Conservation (phyloP, 106 monocot genomes). For the Allium sativum region DNA sequence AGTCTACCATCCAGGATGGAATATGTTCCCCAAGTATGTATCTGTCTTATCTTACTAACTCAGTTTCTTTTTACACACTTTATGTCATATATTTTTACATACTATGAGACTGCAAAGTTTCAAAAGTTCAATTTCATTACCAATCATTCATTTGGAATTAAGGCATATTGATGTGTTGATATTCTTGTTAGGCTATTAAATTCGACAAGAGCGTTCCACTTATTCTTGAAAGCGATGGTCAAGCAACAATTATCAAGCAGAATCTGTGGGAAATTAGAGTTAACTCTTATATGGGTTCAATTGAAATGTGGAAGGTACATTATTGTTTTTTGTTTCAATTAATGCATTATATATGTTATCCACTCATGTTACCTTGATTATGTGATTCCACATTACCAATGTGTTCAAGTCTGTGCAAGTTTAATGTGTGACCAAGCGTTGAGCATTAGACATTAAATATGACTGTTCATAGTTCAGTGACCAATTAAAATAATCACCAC, state of each 20-base stretch:
- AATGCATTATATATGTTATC: no score
- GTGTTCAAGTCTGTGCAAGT: no score
- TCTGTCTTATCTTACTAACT: not conserved
- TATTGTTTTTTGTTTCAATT: not conserved
- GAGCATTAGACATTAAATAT: no score
- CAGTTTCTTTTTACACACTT: not conserved
- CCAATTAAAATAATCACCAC: no score
- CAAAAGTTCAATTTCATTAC: no score
- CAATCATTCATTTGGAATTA: no score
- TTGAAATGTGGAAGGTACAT: conserved; percentile 77
- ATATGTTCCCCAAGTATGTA: conserved; percentile 39
- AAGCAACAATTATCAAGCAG: conserved; percentile 23
- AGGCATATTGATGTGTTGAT: not conserved
- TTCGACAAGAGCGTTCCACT: conserved; percentile 14
- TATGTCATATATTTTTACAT: no score
- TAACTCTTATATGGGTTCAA: conserved; percentile 46
- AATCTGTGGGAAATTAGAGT: conserved; percentile 54
- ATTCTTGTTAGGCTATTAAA: conserved; percentile 45
- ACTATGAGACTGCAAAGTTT: no score
- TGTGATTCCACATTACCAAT: no score
- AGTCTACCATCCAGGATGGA: conserved; percentile 33
- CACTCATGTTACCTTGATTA: no score
- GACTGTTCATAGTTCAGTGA: no score
- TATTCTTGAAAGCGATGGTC: conserved; percentile 24
- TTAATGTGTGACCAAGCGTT: no score